Evolutionary conservation across 2,329 filamentous ascomycete genomes (phyloP).

Genomic region (Pseudopyrenochaeta lycopersici): DNA sequence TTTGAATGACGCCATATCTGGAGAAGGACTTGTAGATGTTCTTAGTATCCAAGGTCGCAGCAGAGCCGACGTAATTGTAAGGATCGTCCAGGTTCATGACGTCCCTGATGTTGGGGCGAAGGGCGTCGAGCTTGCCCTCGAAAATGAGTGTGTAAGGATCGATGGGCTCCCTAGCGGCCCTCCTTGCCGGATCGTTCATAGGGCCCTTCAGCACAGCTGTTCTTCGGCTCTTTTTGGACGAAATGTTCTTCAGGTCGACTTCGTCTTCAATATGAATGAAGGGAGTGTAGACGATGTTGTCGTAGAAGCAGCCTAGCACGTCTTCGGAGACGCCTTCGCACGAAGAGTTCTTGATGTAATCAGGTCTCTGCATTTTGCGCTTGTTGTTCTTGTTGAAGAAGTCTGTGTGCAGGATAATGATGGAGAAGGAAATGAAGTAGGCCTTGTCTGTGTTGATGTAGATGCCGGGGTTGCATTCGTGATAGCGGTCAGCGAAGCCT

Average conservation of each 20-base stretch:
- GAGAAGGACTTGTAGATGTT: conserved; percentile 89
- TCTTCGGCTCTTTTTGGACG: conserved; percentile 76
- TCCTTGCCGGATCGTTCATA: conserved; percentile 72
- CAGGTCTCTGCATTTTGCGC: conserved; percentile 95
- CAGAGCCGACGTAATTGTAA: conserved; percentile 85
- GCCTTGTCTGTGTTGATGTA: conserved; percentile 86
- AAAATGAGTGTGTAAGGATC: conserved; percentile 96
- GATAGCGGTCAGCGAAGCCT: conserved; percentile 94
- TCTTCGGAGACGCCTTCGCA: conserved; percentile 94
- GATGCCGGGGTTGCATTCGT: conserved; percentile 97
- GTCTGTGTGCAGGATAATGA: conserved; percentile 95
- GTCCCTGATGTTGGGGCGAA: conserved; percentile 89
- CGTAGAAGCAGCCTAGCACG: conserved; percentile 94
- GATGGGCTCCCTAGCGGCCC: conserved; percentile 80
- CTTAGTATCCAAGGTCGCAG: conserved; percentile 77
- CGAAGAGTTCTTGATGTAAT: conserved; percentile 94
- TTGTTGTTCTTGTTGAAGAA: conserved; percentile 99
- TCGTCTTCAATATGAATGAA: conserved; percentile 98
- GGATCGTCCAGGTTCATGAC: conserved; percentile 91
- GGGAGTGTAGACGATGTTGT: conserved; percentile 97
- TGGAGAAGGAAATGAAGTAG: conserved; percentile 97
- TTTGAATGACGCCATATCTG: conserved; percentile 90
- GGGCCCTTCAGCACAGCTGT: conserved; percentile 63
- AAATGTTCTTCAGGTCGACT: conserved; percentile 77
- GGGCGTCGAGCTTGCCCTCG: conserved; percentile 82